A percentile compares a stretch with the other conserved stretches of the same genome.
Conservation (phyloP, 208 protist species). For the Crithidia bombi region DNA sequence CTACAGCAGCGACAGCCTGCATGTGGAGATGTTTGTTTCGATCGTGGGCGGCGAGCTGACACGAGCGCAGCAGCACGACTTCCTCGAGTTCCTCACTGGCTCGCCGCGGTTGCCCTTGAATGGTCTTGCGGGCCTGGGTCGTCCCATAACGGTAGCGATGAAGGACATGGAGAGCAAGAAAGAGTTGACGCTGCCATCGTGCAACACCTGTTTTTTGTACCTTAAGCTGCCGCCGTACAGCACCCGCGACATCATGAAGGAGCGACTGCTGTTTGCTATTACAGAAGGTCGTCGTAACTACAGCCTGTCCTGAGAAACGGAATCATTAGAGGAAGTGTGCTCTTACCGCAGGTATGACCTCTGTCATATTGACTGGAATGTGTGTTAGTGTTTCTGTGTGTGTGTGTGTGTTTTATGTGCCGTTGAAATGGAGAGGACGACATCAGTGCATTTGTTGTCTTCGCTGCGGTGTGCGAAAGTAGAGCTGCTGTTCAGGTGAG, state of each 20-base stretch:
- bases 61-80: conserved; percentile 69
- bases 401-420: too few relatives aligned
- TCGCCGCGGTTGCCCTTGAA: conserved; percentile 79
- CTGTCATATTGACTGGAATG: too few relatives aligned
- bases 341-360: too few relatives aligned
- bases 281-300: conserved; percentile 88
- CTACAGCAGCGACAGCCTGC: conserved; percentile 64
- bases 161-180: conserved; percentile 76
- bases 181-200: conserved; percentile 86
- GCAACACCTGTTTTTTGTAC: conserved; percentile 93
- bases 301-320: conserved; percentile 71
- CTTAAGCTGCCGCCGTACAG: conserved; percentile 91
- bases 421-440: too few relatives aligned
- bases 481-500: too few relatives aligned
- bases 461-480: too few relatives aligned
- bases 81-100: conserved; percentile 93
- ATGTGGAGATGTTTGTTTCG: conserved; percentile 72
- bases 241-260: conserved; percentile 66
- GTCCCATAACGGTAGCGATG: conserved; percentile 82
- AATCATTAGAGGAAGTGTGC: too few relatives aligned
- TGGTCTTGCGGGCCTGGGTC: conserved; percentile 69
- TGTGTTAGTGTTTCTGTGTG: too few relatives aligned
- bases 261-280: conserved; percentile 75
- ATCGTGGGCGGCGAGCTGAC: conserved; percentile 77
- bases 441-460: too few relatives aligned